phyloP scores from a whole-genome alignment of 257 asterid species.

The Solanum habrochaites region DNA sequence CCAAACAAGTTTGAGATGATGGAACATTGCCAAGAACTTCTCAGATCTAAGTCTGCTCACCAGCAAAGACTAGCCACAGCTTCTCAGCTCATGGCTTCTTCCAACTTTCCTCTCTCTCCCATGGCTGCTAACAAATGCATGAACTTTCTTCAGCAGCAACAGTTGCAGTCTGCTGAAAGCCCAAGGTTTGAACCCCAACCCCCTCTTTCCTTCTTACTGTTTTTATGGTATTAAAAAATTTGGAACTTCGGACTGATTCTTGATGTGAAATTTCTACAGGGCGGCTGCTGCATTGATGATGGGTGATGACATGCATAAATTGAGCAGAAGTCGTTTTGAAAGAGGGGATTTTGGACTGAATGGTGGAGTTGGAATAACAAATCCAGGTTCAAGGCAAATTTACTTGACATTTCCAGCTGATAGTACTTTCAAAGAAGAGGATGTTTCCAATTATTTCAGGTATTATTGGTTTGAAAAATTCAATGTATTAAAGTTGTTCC shows the following conservation, averaged over 20 bases:
- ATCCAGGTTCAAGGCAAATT: conserved; percentile 59
- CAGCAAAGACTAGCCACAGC: conserved; percentile 22
- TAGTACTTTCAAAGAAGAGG: conserved; percentile 60
- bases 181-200: conserved; percentile 22
- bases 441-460: conserved; percentile 60
- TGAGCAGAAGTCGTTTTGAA: conserved; percentile 25
- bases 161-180: conserved; percentile 31
- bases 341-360: conserved; percentile 39
- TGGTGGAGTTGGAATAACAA: conserved; percentile 10
- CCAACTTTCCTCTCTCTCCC: conserved; percentile 33
- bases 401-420: conserved; percentile 69
- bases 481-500: background rate
- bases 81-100: conserved; percentile 24
- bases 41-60: conserved; percentile 41
- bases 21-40: conserved; percentile 48
- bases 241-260: background rate
- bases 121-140: conserved; percentile 32
- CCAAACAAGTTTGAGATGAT: conserved; percentile 43
- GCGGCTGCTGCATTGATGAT: conserved; percentile 25
- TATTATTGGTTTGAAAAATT: background rate
- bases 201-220: background rate
- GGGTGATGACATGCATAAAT: conserved; percentile 35
- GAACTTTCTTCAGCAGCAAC: conserved; percentile 39
- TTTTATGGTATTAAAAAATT: background rate
- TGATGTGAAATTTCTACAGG: background rate